Evolutionary conservation across 495 filamentous ascomycete species (phyloP), one percentile per base, ranked within the genome.

Genomic region (Delitschia confertaspora): DNA sequence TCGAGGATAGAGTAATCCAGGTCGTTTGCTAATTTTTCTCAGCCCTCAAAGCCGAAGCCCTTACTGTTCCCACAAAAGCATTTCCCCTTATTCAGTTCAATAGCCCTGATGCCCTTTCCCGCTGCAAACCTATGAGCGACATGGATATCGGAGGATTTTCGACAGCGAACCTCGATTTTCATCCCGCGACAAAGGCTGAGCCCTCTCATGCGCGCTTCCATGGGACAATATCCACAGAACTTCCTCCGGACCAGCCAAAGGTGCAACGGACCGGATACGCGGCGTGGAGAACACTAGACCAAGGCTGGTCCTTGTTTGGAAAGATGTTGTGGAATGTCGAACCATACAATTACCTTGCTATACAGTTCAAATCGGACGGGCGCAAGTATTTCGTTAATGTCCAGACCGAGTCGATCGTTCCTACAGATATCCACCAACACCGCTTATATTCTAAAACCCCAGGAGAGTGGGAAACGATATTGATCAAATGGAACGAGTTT

Each of bases 381-480:
- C 69, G 89, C 6, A 81, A 83, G 50, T 98, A 96, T 65, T 86
- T 91, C 37, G 79, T 98, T 36, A 98, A 98, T 62, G 68, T 98
- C 26, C 93, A 95, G 69, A 95, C 87, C 7, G 91, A 98, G 47
- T 82, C 82, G 1, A 76, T 96, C 39, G 82, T 93, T 33, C 79
- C 86, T 24, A 89, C 88, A 3, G 91, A 98, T 64, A 70, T 98
- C 45, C 93, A 95, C 63, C 91, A 98, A 64, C 93, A 98, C 63
- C 71, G 93, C 47, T 60, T 98, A 10, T 93, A 93, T 63, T 75
- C 82, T 13, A 80, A 78, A 59, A 77, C 77, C 25, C 77, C 81
- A 0, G 85, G 88, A 3, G 73, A 86, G 54, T 98, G 91, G 91
- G 88, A 98, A 69, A 93, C 88, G 6, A 74, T 95, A 18, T 57